These are phyloP conservation scores for Venustampulla echinocandica DNA, from an alignment of 495 filamentous ascomycete species.

Conservation along the genomic window DNA sequence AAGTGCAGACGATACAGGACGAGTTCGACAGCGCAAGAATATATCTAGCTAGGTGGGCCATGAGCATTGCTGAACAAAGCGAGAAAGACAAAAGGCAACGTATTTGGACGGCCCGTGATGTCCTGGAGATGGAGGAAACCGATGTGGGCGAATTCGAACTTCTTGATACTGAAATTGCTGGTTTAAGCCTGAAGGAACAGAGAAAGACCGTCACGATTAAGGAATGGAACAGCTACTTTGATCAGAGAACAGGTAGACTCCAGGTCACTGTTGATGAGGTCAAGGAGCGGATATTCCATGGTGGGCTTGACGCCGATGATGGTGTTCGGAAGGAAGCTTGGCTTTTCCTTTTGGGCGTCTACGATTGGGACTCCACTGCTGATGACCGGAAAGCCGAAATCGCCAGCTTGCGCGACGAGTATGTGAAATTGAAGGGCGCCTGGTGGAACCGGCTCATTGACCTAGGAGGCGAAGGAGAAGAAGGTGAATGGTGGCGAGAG, in stretches of 20 bases:
- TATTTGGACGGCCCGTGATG: constrained; percentile 89
- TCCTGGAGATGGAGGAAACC: constrained; percentile 87
- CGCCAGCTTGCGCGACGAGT: constrained; percentile 84
- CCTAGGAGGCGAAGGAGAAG: constrained; percentile 60
- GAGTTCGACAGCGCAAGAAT: constrained; percentile 94
- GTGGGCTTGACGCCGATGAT: constrained; percentile 80
- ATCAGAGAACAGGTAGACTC: constrained; percentile 60
- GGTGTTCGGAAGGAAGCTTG: constrained; percentile 93
- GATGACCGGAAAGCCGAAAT: constrained; percentile 74
- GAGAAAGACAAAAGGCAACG: constrained; percentile 74
- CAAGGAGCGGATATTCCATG: constrained; percentile 93
- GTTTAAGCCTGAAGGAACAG: constrained; percentile 59
- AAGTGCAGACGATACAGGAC: constrained; percentile 89
- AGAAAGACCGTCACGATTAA: constrained; percentile 67
- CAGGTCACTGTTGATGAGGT: constrained; percentile 79
- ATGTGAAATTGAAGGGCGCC: constrained; percentile 82
- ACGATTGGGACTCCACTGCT: constrained; percentile 76
- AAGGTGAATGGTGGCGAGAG: constrained; percentile 92
- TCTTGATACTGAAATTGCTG: constrained; percentile 69
- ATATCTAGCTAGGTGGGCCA: constrained; percentile 93
- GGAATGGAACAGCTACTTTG: constrained; percentile 87
- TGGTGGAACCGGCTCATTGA: constrained; percentile 97
- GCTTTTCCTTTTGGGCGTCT: constrained; percentile 86
- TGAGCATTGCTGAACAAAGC: constrained; percentile 95
- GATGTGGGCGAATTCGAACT: constrained; percentile 94